Evolutionary conservation across 192 early-diverging fungal species (phyloP).

Genomic region (Gaertneriomyces sp.): DNA sequence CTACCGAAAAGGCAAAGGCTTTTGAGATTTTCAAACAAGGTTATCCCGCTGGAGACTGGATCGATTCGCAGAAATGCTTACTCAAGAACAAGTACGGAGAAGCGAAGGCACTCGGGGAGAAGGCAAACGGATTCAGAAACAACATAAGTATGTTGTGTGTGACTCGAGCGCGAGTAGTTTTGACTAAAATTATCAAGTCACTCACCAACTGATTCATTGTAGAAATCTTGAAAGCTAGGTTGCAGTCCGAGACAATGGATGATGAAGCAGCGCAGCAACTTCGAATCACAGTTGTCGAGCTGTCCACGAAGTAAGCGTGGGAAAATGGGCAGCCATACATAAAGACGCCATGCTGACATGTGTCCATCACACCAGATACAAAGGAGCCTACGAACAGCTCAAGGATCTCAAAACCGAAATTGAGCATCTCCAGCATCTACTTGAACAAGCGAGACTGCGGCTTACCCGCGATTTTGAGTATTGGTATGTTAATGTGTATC

Average conservation of each 20-base stretch:
- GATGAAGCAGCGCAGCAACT: background rate
- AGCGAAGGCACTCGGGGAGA: constrained; percentile 51
- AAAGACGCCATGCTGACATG: no score
- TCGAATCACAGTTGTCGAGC: no score
- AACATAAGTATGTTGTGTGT: constrained; percentile 45
- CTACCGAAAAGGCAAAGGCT: constrained; percentile 54
- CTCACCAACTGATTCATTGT: no score
- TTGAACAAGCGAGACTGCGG: constrained; percentile 52
- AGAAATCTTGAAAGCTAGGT: constrained; percentile 18
- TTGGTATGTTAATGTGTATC: constrained; percentile 52
- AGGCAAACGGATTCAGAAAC: constrained; percentile 38
- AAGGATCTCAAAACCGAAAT: constrained; percentile 62
- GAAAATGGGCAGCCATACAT: no score
- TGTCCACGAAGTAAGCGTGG: no score
- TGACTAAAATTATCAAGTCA: no score
- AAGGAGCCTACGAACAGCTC: constrained; percentile 47
- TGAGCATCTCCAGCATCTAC: constrained; percentile 62
- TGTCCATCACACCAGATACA: constrained; percentile 39
- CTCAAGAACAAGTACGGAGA: constrained; percentile 52
- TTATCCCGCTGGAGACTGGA: constrained; percentile 52
- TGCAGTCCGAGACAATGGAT: constrained; percentile 4
- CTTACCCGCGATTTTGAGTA: constrained; percentile 58
- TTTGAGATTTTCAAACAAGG: constrained; percentile 53
- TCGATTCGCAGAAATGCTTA: constrained; percentile 55
- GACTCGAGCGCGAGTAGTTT: background rate